Percentiles rank a stretch among this genome's conserved stretches.
phyloP scores from a whole-genome alignment of 2,329 filamentous ascomycete species.

The Alternaria consortialis region DNA sequence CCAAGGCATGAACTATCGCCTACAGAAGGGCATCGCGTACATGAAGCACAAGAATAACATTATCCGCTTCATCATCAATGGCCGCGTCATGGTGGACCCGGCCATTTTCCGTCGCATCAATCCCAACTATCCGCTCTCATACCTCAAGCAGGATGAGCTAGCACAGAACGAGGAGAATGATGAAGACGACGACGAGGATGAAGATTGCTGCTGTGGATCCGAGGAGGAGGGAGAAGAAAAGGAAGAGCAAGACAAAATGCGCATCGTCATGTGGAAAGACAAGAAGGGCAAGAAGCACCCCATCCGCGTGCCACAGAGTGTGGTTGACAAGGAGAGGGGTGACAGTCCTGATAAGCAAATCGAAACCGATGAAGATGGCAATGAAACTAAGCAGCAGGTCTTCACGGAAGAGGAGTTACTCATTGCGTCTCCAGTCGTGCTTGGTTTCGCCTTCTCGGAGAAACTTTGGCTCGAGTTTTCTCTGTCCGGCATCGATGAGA shows the following conservation, averaged over 20 bases:
- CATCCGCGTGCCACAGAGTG: constrained; percentile 60
- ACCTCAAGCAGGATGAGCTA: constrained; percentile 75
- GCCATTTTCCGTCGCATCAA: constrained; percentile 84
- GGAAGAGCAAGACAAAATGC: constrained; percentile 49
- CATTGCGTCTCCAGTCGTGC: constrained; percentile 82
- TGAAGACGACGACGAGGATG: constrained; percentile 56
- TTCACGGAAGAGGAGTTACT: constrained; percentile 87
- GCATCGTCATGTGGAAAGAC: constrained; percentile 57
- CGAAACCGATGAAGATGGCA: constrained; percentile 57
- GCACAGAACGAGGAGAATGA: constrained; percentile 64
- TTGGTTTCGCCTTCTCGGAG: constrained; percentile 87
- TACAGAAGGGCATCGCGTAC: constrained; percentile 84
- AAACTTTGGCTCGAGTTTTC: constrained; percentile 92
- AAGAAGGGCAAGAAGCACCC: constrained; percentile 60
- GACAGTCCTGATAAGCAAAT: constrained; percentile 53
- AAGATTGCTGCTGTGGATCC: constrained; percentile 49
- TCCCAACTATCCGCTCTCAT: constrained; percentile 82
- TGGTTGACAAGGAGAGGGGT: constrained; percentile 53
- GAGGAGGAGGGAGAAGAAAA: constrained; percentile 28
- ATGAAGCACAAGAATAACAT: constrained; percentile 80
- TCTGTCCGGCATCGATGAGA: constrained; percentile 79
- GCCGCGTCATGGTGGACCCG: constrained; percentile 87
- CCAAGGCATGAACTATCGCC: constrained; percentile 83
- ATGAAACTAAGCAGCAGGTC: constrained; percentile 52
- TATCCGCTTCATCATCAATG: constrained; percentile 84